Base-by-base conservation (phyloP, 1,139 yeast genomes). In the Torulaspora pretoriensis region DNA sequence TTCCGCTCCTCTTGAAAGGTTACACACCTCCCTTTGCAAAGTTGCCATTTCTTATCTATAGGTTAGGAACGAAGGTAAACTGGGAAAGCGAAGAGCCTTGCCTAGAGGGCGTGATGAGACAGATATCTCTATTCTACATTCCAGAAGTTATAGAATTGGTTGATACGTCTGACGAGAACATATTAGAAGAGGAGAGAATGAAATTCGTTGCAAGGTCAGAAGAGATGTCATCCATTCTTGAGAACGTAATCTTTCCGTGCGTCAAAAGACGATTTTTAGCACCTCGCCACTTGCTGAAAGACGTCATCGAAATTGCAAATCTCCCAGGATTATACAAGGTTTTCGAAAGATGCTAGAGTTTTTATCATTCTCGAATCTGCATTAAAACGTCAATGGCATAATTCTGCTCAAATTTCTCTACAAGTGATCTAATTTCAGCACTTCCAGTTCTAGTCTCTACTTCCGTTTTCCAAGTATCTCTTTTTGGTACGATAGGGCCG, bases 251-350 rank as follows among this genome's bases (percentile, higher is more conserved):
- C 1, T 83, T 88, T 55, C 96, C 96, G 0, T 70, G 77, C 13
- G 61, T 87, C 12, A 82, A 82, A 54, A 71, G 71, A 48, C 69
- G 81, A 38, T 76, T 89, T 28, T 61, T 88, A 14, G 96, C 94
- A 0, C 78, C 95, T 0, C 69, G 68, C 16, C 60, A 59, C 4
- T 56, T 89, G 26, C 54, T 66, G 2, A 61, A 71, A 16, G 82
- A 79, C 48, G 78, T 89, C 4, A 75, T 86, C 2, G 96, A 92
- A 62, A 79, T 94, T 34, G 97, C 98, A 0, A 90, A 84, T 60
- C 68, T 94, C 33, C 97, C 97, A 0, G 96, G 96, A 0, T 68
- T 94, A 44, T 94, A 94, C 65, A 78, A 74, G 57, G 95, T 94
- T 4, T 92, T 92, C 70, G 99, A 92, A 67, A 73, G 98, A 59